Conservation (phyloP, 2,329 filamentous ascomycete species). For the Xylariales sp. region DNA sequence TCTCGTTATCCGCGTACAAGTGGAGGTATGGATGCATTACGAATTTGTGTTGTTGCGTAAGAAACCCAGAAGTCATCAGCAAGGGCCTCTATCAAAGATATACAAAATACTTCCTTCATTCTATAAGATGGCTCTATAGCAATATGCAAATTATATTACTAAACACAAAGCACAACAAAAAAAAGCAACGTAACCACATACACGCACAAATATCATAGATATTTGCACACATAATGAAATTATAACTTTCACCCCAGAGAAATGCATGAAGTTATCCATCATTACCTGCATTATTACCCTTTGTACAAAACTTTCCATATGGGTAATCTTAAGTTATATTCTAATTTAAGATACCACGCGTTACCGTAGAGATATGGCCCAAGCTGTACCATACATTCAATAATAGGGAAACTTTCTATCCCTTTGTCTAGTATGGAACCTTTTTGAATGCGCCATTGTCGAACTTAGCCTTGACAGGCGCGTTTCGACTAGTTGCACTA, state of each 20-base stretch:
- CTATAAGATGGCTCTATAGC: not conserved
- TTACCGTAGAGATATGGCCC: not conserved
- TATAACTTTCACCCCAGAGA: not conserved
- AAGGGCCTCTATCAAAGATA: not conserved
- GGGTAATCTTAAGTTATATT: not conserved
- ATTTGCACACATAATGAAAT: not conserved
- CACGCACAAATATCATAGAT: not conserved
- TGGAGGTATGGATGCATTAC: not conserved
- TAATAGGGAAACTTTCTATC: not conserved
- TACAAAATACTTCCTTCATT: not conserved
- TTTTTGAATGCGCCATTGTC: not conserved
- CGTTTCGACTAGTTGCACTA: not conserved
- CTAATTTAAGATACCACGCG: not conserved
- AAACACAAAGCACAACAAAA: not conserved
- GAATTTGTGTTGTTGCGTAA: not conserved
- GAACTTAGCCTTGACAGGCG: not conserved
- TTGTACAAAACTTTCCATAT: not conserved
- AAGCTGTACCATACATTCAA: not conserved
- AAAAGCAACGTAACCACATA: not conserved
- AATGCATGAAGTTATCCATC: not conserved
- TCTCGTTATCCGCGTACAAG: not conserved
- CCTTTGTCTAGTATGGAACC: not conserved
- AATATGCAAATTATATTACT: not conserved
- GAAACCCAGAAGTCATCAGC: not conserved
- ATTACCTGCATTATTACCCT: not conserved